These are phyloP conservation scores for Zopfochytrium polystomum DNA, from an alignment of 371 early-diverging fungal genomes.

Conservation along the genomic window DNA sequence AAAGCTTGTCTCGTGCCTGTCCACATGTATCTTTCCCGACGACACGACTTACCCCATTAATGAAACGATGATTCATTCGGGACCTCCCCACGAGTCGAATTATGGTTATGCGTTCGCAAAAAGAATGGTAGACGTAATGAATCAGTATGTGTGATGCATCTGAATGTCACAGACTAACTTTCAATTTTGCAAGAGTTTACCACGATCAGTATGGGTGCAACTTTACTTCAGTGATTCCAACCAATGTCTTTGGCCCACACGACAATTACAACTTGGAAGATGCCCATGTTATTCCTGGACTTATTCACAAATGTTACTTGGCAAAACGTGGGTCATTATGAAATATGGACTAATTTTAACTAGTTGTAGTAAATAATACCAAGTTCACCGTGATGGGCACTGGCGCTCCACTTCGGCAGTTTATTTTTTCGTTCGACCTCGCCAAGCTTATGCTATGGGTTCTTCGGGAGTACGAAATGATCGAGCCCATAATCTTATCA, in stretches of 20 bases:
- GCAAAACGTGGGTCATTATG: conserved; percentile 54
- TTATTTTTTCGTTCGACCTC: conserved; percentile 81
- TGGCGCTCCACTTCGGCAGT: conserved; percentile 82
- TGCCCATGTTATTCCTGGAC: conserved; percentile 81
- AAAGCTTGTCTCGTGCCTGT: conserved; percentile 84
- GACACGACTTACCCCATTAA: conserved; percentile 84
- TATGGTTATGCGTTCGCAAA: conserved; percentile 87
- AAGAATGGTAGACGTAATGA: conserved; percentile 84
- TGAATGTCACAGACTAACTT: neutral
- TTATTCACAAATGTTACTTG: conserved; percentile 82
- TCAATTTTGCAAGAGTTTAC: conserved; percentile 57
- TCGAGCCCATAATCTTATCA: conserved; percentile 80
- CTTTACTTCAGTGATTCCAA: conserved; percentile 83
- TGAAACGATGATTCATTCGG: conserved; percentile 84
- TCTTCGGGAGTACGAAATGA: conserved; percentile 73
- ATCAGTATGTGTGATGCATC: conserved; percentile 56
- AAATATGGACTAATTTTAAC: conserved; percentile 1
- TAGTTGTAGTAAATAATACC: conserved; percentile 61
- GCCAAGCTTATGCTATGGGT: conserved; percentile 81
- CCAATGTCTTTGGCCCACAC: conserved; percentile 83
- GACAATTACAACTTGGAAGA: conserved; percentile 81
- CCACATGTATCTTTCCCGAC: conserved; percentile 86
- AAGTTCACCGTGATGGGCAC: conserved; percentile 74
- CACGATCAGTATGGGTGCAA: conserved; percentile 76
- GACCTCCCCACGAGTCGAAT: conserved; percentile 83